phyloP scores from a whole-genome alignment of 1,139 yeast species.

The Yarrowia galli region DNA sequence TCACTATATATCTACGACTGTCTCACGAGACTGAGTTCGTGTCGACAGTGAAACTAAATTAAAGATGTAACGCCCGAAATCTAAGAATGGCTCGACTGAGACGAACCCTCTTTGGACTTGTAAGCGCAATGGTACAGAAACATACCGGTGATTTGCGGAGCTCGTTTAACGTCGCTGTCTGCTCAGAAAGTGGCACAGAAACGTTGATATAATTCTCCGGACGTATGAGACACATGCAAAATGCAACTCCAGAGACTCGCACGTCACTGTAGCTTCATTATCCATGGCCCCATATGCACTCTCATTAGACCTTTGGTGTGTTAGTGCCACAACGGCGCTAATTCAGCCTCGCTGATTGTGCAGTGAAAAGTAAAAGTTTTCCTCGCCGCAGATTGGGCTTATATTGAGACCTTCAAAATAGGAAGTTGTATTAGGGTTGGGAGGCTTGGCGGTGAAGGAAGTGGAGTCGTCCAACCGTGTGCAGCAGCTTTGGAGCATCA shows the following conservation, averaged over 20 bases:
- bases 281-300: neutral
- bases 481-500: neutral
- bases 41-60: neutral
- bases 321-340: conserved; percentile 36
- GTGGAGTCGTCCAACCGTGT: too few relatives aligned
- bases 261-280: conserved; percentile 1
- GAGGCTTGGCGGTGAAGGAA: neutral
- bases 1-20: neutral
- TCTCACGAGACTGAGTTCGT: neutral
- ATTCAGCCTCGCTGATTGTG: conserved; percentile 15
- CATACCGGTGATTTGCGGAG: conserved; percentile 25
- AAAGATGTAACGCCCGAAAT: conserved; percentile 22
- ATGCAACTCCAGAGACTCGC: conserved; percentile 5
- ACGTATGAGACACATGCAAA: neutral
- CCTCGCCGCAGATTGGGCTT: neutral
- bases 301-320: neutral
- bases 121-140: conserved; percentile 1
- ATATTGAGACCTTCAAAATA: neutral
- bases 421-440: conserved; percentile 17
- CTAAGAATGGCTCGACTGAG: conserved; percentile 2
- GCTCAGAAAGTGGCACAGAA: conserved; percentile 20
- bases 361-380: conserved; percentile 10
- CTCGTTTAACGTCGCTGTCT: conserved; percentile 31
- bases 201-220: conserved; percentile 32
- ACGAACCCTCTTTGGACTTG: conserved; percentile 9